These are phyloP conservation scores for Chaetomium olivaceum DNA, from an alignment of 2,329 filamentous ascomycete genomes.

Conservation along the genomic window DNA sequence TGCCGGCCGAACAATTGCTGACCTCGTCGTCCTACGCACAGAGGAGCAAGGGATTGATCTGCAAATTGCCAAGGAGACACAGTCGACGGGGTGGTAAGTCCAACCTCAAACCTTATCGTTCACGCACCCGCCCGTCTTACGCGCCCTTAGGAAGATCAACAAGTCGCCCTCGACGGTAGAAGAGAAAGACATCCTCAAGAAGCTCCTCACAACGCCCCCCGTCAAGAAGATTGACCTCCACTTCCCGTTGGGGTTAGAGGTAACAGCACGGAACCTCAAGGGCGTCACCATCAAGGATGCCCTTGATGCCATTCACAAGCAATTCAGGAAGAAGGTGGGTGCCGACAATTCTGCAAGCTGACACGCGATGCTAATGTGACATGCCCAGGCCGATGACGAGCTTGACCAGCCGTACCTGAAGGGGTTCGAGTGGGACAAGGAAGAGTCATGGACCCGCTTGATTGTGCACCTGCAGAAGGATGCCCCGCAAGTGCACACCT, in stretches of 20 bases:
- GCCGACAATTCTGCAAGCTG: not conserved
- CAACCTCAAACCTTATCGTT: not conserved
- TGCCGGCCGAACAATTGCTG: constrained; percentile 17
- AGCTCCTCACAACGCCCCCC: constrained; percentile 74
- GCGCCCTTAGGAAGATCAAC: constrained; percentile 80
- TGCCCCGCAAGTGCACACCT: constrained; percentile 46
- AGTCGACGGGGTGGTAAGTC: constrained; percentile 82
- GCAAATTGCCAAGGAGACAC: constrained; percentile 76
- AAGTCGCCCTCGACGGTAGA: constrained; percentile 75
- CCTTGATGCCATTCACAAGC: constrained; percentile 91
- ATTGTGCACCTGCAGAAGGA: constrained; percentile 82
- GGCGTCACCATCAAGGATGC: constrained; percentile 98
- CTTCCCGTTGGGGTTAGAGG: constrained; percentile 84
- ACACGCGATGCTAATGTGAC: not conserved
- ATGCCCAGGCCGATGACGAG: constrained; percentile 78
- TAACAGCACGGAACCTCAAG: constrained; percentile 86
- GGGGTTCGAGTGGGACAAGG: constrained; percentile 95
- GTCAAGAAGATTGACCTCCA: constrained; percentile 94
- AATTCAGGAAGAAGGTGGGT: constrained; percentile 91
- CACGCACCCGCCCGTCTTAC: constrained; percentile 14
- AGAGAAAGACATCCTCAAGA: constrained; percentile 80
- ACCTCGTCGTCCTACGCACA: constrained; percentile 41
- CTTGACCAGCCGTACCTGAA: constrained; percentile 82
- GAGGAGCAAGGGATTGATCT: constrained; percentile 74
- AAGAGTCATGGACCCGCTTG: constrained; percentile 85